Conservation (phyloP, 1,284 basidiomycete genomes). For the Pyrrhoderma lamaoense region DNA sequence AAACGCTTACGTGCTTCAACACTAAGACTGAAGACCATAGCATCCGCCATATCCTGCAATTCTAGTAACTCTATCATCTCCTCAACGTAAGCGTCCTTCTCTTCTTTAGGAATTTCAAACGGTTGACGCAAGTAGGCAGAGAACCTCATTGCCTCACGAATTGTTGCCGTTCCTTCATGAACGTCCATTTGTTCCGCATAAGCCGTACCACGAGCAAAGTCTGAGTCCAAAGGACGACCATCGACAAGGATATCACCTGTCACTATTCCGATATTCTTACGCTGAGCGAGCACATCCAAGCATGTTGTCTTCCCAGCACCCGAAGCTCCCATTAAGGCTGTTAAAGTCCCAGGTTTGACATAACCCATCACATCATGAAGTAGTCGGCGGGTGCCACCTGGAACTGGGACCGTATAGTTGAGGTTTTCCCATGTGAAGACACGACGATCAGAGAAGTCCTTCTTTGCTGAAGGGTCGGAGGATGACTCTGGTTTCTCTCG, state of each 20-base stretch:
- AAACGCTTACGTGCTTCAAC: conserved; percentile 82
- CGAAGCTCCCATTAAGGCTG: conserved; percentile 73
- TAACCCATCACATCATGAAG: conserved; percentile 85
- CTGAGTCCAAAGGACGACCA: conserved; percentile 63
- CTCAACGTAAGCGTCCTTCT: conserved; percentile 80
- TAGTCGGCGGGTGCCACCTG: conserved; percentile 61
- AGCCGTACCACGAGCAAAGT: conserved; percentile 75
- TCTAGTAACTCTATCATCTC: conserved; percentile 69
- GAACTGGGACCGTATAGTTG: conserved; percentile 69
- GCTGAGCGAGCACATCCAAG: conserved; percentile 82
- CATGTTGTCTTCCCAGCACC: conserved; percentile 81
- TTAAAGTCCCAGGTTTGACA: conserved; percentile 82
- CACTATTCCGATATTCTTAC: conserved; percentile 83
- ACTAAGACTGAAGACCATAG: conserved; percentile 51
- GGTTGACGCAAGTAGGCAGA: conserved; percentile 89
- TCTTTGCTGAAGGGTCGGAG: neutral
- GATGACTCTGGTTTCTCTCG: conserved; percentile 29
- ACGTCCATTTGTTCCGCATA: conserved; percentile 88
- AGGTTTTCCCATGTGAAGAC: conserved; percentile 66
- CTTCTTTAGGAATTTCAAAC: conserved; percentile 56
- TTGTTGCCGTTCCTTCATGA: conserved; percentile 80
- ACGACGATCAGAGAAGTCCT: conserved; percentile 32
- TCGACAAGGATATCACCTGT: conserved; percentile 74
- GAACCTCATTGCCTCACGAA: conserved; percentile 87
- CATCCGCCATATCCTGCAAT: conserved; percentile 57